Conservation (phyloP, 1,139 yeast genomes). For the Insectozyma bohioensis region DNA sequence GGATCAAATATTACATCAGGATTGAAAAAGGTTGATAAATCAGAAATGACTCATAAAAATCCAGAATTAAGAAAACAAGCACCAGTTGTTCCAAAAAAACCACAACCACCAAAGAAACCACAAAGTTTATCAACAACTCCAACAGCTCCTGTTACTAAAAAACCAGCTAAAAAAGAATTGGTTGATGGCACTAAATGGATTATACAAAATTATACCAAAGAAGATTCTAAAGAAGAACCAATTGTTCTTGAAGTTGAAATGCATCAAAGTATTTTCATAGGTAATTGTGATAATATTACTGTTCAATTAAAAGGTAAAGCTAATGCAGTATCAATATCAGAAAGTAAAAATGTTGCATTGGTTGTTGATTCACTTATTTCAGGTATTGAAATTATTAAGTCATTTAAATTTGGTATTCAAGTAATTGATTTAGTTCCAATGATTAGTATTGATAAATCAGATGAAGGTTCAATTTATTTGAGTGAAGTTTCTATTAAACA, state of each 20-base stretch:
- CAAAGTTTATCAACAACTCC: constrained; percentile 39
- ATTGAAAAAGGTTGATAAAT: constrained; percentile 86
- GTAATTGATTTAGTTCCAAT: constrained; percentile 78
- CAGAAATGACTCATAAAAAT: constrained; percentile 93
- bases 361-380: constrained; percentile 84
- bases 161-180: constrained; percentile 75
- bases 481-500: constrained; percentile 67
- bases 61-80: constrained; percentile 71
- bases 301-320: constrained; percentile 89
- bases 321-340: constrained; percentile 80
- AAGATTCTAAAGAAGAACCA: constrained; percentile 34
- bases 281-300: constrained; percentile 71
- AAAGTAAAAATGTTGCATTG: constrained; percentile 69
- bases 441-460: constrained; percentile 83
- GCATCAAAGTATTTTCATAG: constrained; percentile 87
- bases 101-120: constrained; percentile 75
- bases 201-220: constrained; percentile 71
- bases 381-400: constrained; percentile 85
- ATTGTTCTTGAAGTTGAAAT: constrained; percentile 75
- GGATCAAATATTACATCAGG: constrained; percentile 85
- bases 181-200: constrained; percentile 85
- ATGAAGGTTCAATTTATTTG: constrained; percentile 80
- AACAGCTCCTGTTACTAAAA: constrained; percentile 25
- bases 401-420: constrained; percentile 80
- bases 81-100: constrained; percentile 74